These are phyloP conservation scores for Alternaria ethzedia DNA, from an alignment of 2,329 filamentous ascomycete species.

Conservation along the genomic window DNA sequence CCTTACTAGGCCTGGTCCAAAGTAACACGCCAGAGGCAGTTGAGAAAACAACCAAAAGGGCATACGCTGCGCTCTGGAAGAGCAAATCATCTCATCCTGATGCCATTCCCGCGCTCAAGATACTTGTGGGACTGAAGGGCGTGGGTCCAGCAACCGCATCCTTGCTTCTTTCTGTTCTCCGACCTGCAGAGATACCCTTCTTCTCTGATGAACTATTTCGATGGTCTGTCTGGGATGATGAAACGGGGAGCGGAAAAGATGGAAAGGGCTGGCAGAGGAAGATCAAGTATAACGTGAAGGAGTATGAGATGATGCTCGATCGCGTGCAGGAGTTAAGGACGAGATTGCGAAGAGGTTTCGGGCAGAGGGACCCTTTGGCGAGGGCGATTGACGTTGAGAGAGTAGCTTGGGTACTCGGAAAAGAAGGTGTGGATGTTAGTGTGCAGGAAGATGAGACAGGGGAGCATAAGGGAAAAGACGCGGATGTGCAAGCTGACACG, in stretches of 20 bases:
- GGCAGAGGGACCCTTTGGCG: conserved; percentile 49
- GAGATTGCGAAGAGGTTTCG: conserved; percentile 49
- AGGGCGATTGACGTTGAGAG: conserved; percentile 24
- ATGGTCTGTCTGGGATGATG: conserved; percentile 67
- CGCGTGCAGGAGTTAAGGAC: conserved; percentile 34
- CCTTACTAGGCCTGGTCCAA: conserved; percentile 55
- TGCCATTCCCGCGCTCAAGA: conserved; percentile 53
- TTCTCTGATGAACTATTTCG: conserved; percentile 82
- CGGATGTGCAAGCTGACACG: background rate
- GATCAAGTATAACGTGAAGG: conserved; percentile 73
- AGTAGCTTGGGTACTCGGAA: conserved; percentile 12
- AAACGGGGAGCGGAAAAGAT: conserved; percentile 16
- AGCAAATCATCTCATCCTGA: background rate
- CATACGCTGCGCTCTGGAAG: conserved; percentile 49
- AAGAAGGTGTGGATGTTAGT: conserved; percentile 8
- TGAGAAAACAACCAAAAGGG: conserved; percentile 58
- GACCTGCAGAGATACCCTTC: conserved; percentile 68
- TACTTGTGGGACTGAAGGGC: conserved; percentile 69
- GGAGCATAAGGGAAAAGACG: background rate
- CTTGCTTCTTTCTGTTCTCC: conserved; percentile 71
- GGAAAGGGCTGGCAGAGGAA: conserved; percentile 56
- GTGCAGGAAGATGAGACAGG: background rate
- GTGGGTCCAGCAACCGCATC: conserved; percentile 82
- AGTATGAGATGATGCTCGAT: conserved; percentile 66
- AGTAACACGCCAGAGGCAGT: conserved; percentile 64